phyloP scores from a whole-genome alignment of 345 rosid species.

The Eucalyptus tenuipes region DNA sequence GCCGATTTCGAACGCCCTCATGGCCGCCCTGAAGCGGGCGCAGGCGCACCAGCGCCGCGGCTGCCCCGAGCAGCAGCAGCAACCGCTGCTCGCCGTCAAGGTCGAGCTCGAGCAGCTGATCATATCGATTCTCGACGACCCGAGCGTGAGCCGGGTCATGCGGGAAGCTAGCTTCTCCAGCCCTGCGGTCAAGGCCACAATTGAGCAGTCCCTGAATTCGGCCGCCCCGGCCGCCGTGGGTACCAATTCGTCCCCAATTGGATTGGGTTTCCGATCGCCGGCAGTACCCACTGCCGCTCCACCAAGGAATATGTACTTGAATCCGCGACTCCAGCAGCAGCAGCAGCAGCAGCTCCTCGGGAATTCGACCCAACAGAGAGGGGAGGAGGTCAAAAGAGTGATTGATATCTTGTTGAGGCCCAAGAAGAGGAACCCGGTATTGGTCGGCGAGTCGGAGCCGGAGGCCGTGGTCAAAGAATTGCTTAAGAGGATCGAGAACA shows the following conservation, averaged over 20 bases:
- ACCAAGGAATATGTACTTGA: slow-evolving; percentile 56
- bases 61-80: slow-evolving; percentile 98
- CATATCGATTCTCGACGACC: slow-evolving; percentile 95
- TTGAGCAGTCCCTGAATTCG: slow-evolving; percentile 68
- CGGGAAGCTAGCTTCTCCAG: slow-evolving; percentile 98
- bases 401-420: slow-evolving; percentile 50
- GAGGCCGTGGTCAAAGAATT: slow-evolving; percentile 57
- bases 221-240: slow-evolving; percentile 9
- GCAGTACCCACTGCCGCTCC: neutral
- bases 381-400: slow-evolving; percentile 56
- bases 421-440: slow-evolving; percentile 73
- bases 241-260: slow-evolving; percentile 23
- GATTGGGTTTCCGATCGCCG: slow-evolving; percentile 53
- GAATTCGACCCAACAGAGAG: slow-evolving; percentile 28
- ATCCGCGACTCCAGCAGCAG: slow-evolving; percentile 65
- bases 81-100: slow-evolving; percentile 86
- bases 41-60: slow-evolving; percentile 99
- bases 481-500: slow-evolving; percentile 43
- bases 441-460: slow-evolving; percentile 85
- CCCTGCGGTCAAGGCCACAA: slow-evolving; percentile 83
- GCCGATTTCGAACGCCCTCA: slow-evolving; percentile 86
- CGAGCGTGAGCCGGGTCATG: slow-evolving; percentile 95
- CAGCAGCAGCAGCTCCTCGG: slow-evolving; percentile 23
- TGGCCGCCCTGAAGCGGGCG: slow-evolving; percentile 96
- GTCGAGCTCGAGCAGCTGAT: slow-evolving; percentile 97